Conservation (phyloP, 805 yeast genomes). For the Candida ulmi region DNA sequence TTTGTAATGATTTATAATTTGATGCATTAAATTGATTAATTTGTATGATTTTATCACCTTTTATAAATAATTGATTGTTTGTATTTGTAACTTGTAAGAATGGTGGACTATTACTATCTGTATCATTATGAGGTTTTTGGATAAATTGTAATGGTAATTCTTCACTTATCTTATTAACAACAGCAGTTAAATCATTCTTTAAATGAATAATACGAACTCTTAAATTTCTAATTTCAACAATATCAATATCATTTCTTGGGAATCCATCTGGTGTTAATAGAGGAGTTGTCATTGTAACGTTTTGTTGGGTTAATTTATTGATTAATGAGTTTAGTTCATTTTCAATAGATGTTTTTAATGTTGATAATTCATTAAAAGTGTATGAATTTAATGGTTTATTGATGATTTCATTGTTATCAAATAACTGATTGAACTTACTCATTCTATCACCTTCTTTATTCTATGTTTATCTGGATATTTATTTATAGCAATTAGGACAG, state of each 20-base stretch:
- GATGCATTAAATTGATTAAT: slow-evolving; percentile 52
- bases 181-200: slow-evolving; percentile 53
- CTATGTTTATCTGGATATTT: too few relatives aligned
- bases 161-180: too few relatives aligned
- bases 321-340: slow-evolving; percentile 8
- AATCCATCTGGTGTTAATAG: slow-evolving; percentile 71
- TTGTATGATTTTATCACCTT: slow-evolving; percentile 47
- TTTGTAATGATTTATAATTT: slow-evolving; percentile 46
- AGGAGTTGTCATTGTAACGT: slow-evolving; percentile 58
- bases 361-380: slow-evolving; percentile 4
- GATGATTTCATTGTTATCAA: too few relatives aligned
- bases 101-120: too few relatives aligned
- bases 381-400: slow-evolving; percentile 1
- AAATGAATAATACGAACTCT: slow-evolving; percentile 62
- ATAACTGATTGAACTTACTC: too few relatives aligned
- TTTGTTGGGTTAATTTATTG: slow-evolving; percentile 33
- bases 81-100: slow-evolving; percentile 36
- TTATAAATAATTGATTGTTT: slow-evolving; percentile 30
- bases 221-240: slow-evolving; percentile 56
- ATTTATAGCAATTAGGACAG: too few relatives aligned
- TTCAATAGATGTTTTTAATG: slow-evolving; percentile 11
- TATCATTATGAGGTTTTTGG: too few relatives aligned
- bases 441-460: too few relatives aligned
- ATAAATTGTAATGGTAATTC: too few relatives aligned
- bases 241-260: slow-evolving; percentile 81